phyloP scores from a whole-genome alignment of 208 protist species.

The Trypanosoma platydactyli region DNA sequence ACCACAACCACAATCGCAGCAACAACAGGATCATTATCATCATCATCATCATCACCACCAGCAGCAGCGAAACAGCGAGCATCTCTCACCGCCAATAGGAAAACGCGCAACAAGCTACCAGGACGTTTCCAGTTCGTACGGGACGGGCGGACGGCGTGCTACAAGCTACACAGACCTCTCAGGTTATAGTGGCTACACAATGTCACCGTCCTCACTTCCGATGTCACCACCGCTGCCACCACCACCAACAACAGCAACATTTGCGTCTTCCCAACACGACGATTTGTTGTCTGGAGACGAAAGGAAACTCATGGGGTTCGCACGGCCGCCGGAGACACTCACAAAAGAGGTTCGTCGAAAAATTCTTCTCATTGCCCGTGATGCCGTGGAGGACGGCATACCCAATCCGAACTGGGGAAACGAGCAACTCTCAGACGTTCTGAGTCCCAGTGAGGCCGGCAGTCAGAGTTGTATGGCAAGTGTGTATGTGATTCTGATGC shows the following conservation, averaged over 20 bases:
- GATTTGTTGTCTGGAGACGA: conserved; percentile 53
- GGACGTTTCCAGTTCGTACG: conserved; percentile 18
- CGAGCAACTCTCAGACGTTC: conserved; percentile 35
- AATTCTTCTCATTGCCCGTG: conserved; percentile 58
- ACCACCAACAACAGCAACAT: background rate
- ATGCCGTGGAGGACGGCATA: conserved; percentile 48
- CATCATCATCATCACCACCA: conserved; percentile 29
- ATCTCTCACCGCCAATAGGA: conserved; percentile 7
- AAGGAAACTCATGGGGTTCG: conserved; percentile 61
- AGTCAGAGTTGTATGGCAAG: conserved; percentile 57
- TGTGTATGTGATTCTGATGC: conserved; percentile 65
- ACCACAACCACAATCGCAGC: background rate
- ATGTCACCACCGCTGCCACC: conserved; percentile 21
- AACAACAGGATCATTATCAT: conserved; percentile 13
- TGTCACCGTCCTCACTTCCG: conserved; percentile 16
- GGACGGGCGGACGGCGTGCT: conserved; percentile 31
- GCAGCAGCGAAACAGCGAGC: conserved; percentile 12
- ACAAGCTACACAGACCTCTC: conserved; percentile 50
- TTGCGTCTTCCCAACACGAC: conserved; percentile 10
- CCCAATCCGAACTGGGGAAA: conserved; percentile 35
- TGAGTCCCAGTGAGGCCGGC: conserved; percentile 41
- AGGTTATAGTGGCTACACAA: conserved; percentile 22
- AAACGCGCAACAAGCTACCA: conserved; percentile 22
- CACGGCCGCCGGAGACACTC: conserved; percentile 63
- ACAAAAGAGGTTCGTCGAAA: conserved; percentile 45